Evolutionary conservation across 2,329 filamentous ascomycete species (phyloP), one percentile per base, ranked within the genome.

Genomic region (Pseudopyrenochaeta lycopersici): DNA sequence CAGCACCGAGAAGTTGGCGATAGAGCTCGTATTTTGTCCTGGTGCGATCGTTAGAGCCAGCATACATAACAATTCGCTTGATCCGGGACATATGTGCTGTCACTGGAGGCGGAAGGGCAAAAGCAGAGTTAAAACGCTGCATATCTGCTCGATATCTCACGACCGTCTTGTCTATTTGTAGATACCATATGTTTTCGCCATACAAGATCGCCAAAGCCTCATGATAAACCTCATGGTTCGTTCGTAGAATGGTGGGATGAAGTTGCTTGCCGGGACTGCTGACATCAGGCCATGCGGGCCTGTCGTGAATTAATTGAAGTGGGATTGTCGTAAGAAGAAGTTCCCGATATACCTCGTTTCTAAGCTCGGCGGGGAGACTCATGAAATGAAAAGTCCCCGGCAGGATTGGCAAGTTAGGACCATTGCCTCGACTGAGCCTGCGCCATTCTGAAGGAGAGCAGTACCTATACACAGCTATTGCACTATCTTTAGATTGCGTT

Each of bases 261-360:
- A 41, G 10, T 10, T 9, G 14, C 39, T 41, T 41, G 11, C 39
- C 39, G 4, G 39, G 23, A 29, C n/a, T 29, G 10, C 7, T 17
- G 23, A 41, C 23, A 21, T 41, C 39, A 41, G 39, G 39, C 39
- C 39, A 41, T 15, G 21, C 27, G 5, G 39, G 39, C 15, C 40
- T 21, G 27, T 42, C 27, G 15, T 42, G 40, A 11, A 42, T 23
- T 7, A 42, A 14, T 31, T 42, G 40, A 18, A 42, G 23, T 5
- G 40, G 40, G 12, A 42, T 42, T 5, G 40, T 42, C 14, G 40
- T 42, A n/a, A 42, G 21, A 23, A 41, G 39, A 21, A 42, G 40
- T 42, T 31, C 40, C 21, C 40, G 40, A 30, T 42, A 42, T 29
- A 30, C 27, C 15, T 23, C 12, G 12, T 42, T 31, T 17, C 40